Evolutionary conservation across 2,329 filamentous ascomycete species (phyloP), one percentile per base, ranked within the genome.

Genomic region (Claviceps paspali): DNA sequence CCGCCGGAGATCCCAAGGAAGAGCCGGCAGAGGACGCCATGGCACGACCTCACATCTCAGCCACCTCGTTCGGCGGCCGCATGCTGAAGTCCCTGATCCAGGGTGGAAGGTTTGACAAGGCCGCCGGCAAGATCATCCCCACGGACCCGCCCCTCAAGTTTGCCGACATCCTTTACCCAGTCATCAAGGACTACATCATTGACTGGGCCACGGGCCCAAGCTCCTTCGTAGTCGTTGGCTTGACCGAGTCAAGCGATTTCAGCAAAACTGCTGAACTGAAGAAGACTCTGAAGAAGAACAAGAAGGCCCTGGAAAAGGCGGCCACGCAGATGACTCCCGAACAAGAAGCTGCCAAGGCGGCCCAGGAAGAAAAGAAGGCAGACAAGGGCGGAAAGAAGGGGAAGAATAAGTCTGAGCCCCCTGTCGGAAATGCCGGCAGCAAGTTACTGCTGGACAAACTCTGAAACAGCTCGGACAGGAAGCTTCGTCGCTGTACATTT

Each of bases 21-120:
- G 51, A 52, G 27, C 50, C 52, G n/a, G 50, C 53, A 3, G 62
- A 64, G 32, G 62, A 64, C 7, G 63, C 63, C 18, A 41, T 59
- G 11, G 47, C 58, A 4, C 52, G 51, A 17, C 51, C 57, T 22
- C 79, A 85, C 52, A 66, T 81, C 38, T 71, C 76, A 19, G 64
- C 71, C 49, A 68, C 71, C 27, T 53, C 75, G 0, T 68, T 68
- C 47, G 81, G 76, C 29, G 85, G 83, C 12, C 79, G 85, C 41
- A 81, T 95, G 78, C 70, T 96, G 50, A 95, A 94, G 64, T 81
- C 81, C 0, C 71, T 98, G 6, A 86, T 95, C 18, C 79, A 85
- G 38, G 91, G 91, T 29, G 91, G 92, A 19, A 78, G 76, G 40
- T 98, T 82, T 53, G 85, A 96, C 58, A 74, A 75, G 42, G 68